Base-by-base conservation (phyloP, 805 yeast species). In the Danielia reshetovae region DNA sequence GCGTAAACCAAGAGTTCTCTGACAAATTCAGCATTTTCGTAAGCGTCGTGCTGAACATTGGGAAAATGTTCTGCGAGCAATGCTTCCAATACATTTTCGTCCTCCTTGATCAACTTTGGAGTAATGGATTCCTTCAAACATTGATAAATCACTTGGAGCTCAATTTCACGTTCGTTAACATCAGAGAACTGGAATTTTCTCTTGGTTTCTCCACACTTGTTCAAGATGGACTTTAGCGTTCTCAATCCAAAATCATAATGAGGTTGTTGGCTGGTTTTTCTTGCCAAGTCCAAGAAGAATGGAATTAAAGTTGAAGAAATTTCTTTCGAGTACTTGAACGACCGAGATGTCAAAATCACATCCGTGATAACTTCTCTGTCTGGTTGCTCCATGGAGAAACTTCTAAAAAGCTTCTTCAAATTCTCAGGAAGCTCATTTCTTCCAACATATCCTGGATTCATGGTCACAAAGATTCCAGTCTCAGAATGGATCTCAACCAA, bases 221-320 rank as follows among this genome's bases (percentile, higher is more conserved):
- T 57, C 12, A 90, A 55, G 1, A 81, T 75, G 24, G 78, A 69
- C 50, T 89, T 90, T 38, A 90, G 55, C 0, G 95, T 80, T 39
- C 97, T 69, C 27, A 90, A 60, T 0, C 97, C 96, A 70, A 90
- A 90, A 50, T 90, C 97, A 48, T 90, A 90, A 52, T 90, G 97
- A 4, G 57, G 51, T 50, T 86, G 96, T 0, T 40, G 15, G 0
- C 84, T 68, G 9, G 77, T 57, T 0, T 38, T 32, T 0, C 11
- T n/a, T 2, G 55, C 50, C n/a, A 90, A 53, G 1, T 51, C 52
- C 1, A 41, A 40, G 42, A 86, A 81, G 19, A 85, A 67, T 0
- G 74, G 66, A 0, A 82, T 85, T 12, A 84, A 59, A 3, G 54
- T 56, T 3, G 34, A 16, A 0, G 95, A 61, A 4, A 81, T 47